Evolutionary conservation across 202 grass and related monocot species (phyloP), one percentile per base, ranked within the genome.

Genomic region (Cymbopogon flexuosus): DNA sequence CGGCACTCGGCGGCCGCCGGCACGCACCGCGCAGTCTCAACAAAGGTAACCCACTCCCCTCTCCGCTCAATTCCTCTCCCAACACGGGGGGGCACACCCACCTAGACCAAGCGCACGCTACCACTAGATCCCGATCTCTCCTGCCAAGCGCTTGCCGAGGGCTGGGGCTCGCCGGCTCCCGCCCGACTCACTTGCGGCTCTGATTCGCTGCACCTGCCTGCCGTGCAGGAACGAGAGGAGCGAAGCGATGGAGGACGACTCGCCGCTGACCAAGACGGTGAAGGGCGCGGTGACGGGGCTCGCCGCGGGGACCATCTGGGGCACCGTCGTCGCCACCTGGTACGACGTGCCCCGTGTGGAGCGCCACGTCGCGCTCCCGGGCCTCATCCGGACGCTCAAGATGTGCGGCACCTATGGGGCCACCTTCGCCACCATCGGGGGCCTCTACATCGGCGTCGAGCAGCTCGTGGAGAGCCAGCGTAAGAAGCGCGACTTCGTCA

Each of bases 341-440:
- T 86, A 96, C 49, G 96, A 99, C 80, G 96, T 99, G 87, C 96
- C 96, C 13, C 88, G 92, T 22, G 96, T 99, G 13, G 96, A 99
- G 89, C 92, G 92, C 81, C 88, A 87, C n/a, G 87, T 99, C 35
- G 96, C 92, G 46, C 96, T 99, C 3, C 96, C 96, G 16, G 96
- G 96, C 5, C 70, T 99, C 83, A 70, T 99, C 46, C 85, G 92
- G 58, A 99, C 96, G 10, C 83, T 99, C 83, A 99, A 90, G 90
- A 91, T 99, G 90, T 99, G 96, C 75, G 90, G 96, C n/a, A 96
- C 71, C 80, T 96, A 88, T 36, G 96, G 96, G 58, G 84, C 85
- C 34, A 93, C 92, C 7, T 99, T 93, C 83, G 96, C 90, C 8
- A 91, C 96, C 46, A 75, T 99, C 46, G 96, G 96, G 3, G 96